Base-by-base conservation (phyloP, 2,329 filamentous ascomycete species). In the Aspergillus latus region DNA sequence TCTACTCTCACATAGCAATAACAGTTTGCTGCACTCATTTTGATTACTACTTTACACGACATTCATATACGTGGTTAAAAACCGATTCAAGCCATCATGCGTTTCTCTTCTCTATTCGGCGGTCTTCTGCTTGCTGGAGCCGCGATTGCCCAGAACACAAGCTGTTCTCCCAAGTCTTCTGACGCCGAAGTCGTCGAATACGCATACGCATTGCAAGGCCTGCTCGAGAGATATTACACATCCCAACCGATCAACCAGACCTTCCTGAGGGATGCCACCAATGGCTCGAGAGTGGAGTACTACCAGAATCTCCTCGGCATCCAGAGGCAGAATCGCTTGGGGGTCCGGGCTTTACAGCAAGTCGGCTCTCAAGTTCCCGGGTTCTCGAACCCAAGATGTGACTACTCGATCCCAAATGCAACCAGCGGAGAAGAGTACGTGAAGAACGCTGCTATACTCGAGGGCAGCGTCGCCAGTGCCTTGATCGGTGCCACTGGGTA, bases 401-500 rank as follows among this genome's bases (percentile, higher is more conserved):
- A 55, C 39, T 68, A 62, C 62, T 64, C 57, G 16, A 59, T 59
- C 54, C 67, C 67, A 5, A 15, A 49, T 3, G 53, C 60, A 21
- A 56, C 7, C 48, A 51, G 54, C 37, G 61, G 60, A 44, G 50
- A 62, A 5, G 32, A 53, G 5, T 68, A 62, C 48, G 56, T 65
- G 11, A 49, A 40, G 16, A 66, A 45, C 15, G 66, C 67, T 15
- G 58, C 62, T 40, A 39, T 58, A 16, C 52, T 69, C 11, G 67
- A 70, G 52, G 40, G 51, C 8, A 63, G 52, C 16, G 58, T 63
- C 32, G 46, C 57, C 16, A 65, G 65, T 21, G 68, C 66, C 29
- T 63, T 66, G 44, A 64, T 70, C 47, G 67, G 66, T 11, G 63
- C 65, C 4, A 59, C 67, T 7, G 67, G 63, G 10, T 70, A 64